A percentile compares a stretch with the other conserved stretches of the same genome.
Evolutionary conservation across 2,329 filamentous ascomycete genomes (phyloP).

Genomic region (Verticillium alfalfae): DNA sequence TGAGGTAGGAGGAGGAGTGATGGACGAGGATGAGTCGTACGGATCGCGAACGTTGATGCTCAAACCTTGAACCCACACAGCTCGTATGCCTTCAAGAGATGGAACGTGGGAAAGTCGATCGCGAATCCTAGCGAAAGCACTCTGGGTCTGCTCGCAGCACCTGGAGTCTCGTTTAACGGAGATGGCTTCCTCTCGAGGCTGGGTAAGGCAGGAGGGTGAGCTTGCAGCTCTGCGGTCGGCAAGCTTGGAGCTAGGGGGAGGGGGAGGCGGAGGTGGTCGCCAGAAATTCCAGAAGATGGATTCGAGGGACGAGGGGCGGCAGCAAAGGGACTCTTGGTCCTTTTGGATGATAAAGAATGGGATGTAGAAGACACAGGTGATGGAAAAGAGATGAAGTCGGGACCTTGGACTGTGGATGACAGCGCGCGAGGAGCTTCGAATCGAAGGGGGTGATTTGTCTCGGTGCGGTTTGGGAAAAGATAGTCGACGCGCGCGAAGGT

Average conservation of each 20-base stretch:
- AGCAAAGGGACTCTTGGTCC: background rate
- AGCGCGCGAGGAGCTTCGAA: conserved; percentile 3
- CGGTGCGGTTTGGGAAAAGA: conserved; percentile 17
- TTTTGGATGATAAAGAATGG: background rate
- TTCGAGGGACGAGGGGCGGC: background rate
- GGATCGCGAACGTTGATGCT: conserved; percentile 25
- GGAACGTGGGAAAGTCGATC: background rate
- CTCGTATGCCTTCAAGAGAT: background rate
- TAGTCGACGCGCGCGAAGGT: conserved; percentile 15
- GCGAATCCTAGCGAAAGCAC: background rate
- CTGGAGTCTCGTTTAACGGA: background rate
- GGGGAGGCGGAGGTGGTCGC: background rate
- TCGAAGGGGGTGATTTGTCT: conserved; percentile 14
- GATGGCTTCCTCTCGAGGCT: background rate
- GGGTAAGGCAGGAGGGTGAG: background rate
- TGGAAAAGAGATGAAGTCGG: background rate
- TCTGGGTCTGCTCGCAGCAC: background rate
- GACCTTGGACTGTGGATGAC: background rate
- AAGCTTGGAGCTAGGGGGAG: no score
- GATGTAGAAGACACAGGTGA: background rate
- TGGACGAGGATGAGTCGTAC: conserved; percentile 13
- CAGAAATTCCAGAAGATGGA: background rate
- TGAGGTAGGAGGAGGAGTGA: conserved; percentile 12
- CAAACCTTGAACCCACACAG: conserved; percentile 27
- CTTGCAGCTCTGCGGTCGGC: background rate